A percentile compares a stretch with the other conserved stretches of the same genome.
These are phyloP conservation scores for Saprolegnia parasitica DNA, from an alignment of 352 stramenopile species.

Conservation along the genomic window DNA sequence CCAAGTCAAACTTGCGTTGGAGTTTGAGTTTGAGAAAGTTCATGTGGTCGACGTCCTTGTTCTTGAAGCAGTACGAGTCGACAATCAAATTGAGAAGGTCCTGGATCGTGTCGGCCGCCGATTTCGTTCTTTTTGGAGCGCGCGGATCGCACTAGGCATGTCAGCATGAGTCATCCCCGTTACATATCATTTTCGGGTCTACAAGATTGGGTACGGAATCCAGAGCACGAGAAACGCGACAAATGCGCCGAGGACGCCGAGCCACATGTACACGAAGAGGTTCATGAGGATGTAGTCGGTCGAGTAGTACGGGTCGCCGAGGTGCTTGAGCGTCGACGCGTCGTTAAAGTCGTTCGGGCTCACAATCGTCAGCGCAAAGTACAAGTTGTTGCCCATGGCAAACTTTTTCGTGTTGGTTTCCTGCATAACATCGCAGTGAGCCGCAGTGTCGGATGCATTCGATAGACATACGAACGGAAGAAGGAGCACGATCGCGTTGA, in stretches of 20 bases:
- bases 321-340: slow-evolving; percentile 42
- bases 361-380: slow-evolving; percentile 76
- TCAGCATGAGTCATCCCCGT: background rate
- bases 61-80: slow-evolving; percentile 84
- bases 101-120: slow-evolving; percentile 51
- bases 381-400: slow-evolving; percentile 75
- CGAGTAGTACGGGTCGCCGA: slow-evolving; percentile 44
- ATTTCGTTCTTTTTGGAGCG: slow-evolving; percentile 47
- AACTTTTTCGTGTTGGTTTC: slow-evolving; percentile 87
- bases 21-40: slow-evolving; percentile 74
- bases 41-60: slow-evolving; percentile 82
- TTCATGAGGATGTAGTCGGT: slow-evolving; percentile 68
- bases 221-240: slow-evolving; percentile 72
- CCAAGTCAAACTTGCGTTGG: slow-evolving; percentile 60
- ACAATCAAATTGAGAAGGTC: slow-evolving; percentile 78
- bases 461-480: slow-evolving; percentile 38
- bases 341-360: slow-evolving; percentile 44
- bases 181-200: slow-evolving; percentile 14
- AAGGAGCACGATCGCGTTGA: slow-evolving; percentile 57
- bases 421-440: background rate
- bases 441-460: background rate
- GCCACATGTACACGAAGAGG: slow-evolving; percentile 68
- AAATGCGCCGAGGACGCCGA: slow-evolving; percentile 61
- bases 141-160: slow-evolving; percentile 46
- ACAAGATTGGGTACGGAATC: slow-evolving; percentile 75